These are phyloP conservation scores for Cercis canadensis DNA, from an alignment of 306 rosid genomes.

Conservation along the genomic window DNA sequence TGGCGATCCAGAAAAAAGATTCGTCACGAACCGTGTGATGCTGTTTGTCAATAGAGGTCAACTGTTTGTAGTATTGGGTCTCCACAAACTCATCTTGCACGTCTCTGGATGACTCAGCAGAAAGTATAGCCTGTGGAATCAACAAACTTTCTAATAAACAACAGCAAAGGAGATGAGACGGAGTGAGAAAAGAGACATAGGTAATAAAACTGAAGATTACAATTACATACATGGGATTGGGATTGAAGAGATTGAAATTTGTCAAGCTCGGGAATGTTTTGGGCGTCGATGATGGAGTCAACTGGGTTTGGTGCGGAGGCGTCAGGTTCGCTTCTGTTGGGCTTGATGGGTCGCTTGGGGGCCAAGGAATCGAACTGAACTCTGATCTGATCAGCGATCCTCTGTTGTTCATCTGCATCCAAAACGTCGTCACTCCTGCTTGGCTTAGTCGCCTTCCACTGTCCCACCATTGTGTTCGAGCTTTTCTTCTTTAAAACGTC, in stretches of 20 bases:
- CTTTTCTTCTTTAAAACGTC: background rate
- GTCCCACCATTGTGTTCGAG: slow-evolving; percentile 52
- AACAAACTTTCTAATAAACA: too few relatives aligned
- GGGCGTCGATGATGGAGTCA: slow-evolving; percentile 6
- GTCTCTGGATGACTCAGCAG: slow-evolving; percentile 31
- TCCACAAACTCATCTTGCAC: slow-evolving; percentile 69
- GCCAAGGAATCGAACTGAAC: slow-evolving; percentile 64
- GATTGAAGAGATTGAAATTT: slow-evolving; percentile 66
- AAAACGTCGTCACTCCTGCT: slow-evolving; percentile 79
- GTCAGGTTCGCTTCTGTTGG: slow-evolving; percentile 76
- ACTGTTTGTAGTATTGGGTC: slow-evolving; percentile 64
- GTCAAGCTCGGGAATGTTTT: slow-evolving; percentile 60
- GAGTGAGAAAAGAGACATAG: background rate
- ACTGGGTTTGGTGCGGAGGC: slow-evolving; percentile 3
- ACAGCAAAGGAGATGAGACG: too few relatives aligned
- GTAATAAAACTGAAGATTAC: too few relatives aligned
- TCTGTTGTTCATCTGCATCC: slow-evolving; percentile 58
- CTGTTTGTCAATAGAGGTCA: slow-evolving; percentile 63
- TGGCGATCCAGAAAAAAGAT: background rate
- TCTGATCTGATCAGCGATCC: slow-evolving; percentile 58
- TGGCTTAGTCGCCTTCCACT: slow-evolving; percentile 56
- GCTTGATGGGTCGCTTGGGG: slow-evolving; percentile 68
- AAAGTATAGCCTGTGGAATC: slow-evolving; percentile 29
- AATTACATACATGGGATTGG: slow-evolving; percentile 43
- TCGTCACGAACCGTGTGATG: slow-evolving; percentile 61